Percentiles rank a stretch among this genome's conserved stretches.
These are phyloP conservation scores for Saccharomycodes ludwigii DNA, from an alignment of 805 yeast species.

Conservation along the genomic window DNA sequence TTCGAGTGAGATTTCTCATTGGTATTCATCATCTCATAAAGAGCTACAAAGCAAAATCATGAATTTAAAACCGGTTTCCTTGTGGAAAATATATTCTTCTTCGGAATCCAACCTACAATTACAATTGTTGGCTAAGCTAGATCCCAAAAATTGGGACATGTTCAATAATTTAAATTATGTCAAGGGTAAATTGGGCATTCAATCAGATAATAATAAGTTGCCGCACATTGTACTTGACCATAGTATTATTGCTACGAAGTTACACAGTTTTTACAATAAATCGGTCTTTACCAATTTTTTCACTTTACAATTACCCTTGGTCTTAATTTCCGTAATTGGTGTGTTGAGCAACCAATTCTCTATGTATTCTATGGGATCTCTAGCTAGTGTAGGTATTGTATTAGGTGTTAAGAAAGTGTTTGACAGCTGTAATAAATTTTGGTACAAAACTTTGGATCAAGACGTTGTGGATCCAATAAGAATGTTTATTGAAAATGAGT, in stretches of 20 bases:
- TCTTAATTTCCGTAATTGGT: constrained; percentile 17
- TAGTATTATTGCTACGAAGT: constrained; percentile 10
- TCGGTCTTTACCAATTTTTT: constrained; percentile 17
- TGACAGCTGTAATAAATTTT: constrained; percentile 18
- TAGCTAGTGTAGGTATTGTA: constrained; percentile 21
- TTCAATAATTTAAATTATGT: constrained; percentile 18
- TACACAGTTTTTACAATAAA: constrained; percentile 18
- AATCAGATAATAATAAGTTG: constrained; percentile 10
- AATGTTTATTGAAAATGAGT: constrained; percentile 9
- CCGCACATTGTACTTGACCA: constrained; percentile 8
- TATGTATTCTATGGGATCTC: constrained; percentile 21
- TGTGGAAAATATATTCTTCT: constrained; percentile 23
- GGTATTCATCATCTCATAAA: constrained; percentile 20
- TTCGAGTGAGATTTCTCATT: constrained; percentile 9
- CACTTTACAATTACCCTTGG: constrained; percentile 22
- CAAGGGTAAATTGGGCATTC: constrained; percentile 21
- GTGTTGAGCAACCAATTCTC: constrained; percentile 19
- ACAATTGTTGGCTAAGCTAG: constrained; percentile 16
- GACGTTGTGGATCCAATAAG: constrained; percentile 9
- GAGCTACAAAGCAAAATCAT: constrained; percentile 20
- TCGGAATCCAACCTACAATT: constrained; percentile 20
- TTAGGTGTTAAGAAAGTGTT: constrained; percentile 23
- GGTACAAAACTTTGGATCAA: constrained; percentile 4
- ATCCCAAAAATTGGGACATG: constrained; percentile 13
- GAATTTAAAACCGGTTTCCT: constrained; percentile 18